Evolutionary conservation across 2,329 filamentous ascomycete genomes (phyloP), one percentile per base, ranked within the genome.

Genomic region (Talaromyces sp.): DNA sequence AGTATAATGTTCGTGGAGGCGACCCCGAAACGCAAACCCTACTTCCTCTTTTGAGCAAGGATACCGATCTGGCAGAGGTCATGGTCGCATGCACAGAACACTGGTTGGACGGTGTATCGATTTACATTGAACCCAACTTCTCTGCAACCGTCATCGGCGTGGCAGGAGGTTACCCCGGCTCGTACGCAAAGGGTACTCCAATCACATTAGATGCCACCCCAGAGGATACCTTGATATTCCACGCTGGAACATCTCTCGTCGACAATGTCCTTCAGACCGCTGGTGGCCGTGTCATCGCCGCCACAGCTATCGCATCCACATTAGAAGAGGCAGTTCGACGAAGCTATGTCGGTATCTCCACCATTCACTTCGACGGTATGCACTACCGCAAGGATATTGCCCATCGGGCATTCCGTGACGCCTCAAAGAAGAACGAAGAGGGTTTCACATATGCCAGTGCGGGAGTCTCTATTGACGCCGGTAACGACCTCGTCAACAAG

Each of bases 351-450:
- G 92, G 92, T 37, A 89, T 97, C 24, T 85, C 88, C 64, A 84
- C 86, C 62, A 93, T 97, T 73, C 83, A 90, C 65, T 97, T 97
- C 70, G 87, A 94, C 62, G 89, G 89, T 70, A 96, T 96, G 89
- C 93, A 96, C 79, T 97, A 87, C 82, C 87, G 94, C 70, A 95
- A 89, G 78, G 95, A 98, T 69, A 98, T 99, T 76, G 95, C 92
- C 13, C 88, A 93, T 79, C 87, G 91, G 37, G 80, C 80, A 14
- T 82, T 82, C 73, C 74, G 74, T 50, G 73, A 76, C 57, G 69
- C 69, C 57, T 52, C 61, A 50, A 65, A 69, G 14, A 66, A 58
- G 41, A 43, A 24, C 52, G 63, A 68, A 43, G 69, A 76, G 57
- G 74, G 75, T 61, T 85, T 99, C 76, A 98, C 95, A 8, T 99